Conservation (phyloP, 768 basidiomycete species). For the Russula compacta region DNA sequence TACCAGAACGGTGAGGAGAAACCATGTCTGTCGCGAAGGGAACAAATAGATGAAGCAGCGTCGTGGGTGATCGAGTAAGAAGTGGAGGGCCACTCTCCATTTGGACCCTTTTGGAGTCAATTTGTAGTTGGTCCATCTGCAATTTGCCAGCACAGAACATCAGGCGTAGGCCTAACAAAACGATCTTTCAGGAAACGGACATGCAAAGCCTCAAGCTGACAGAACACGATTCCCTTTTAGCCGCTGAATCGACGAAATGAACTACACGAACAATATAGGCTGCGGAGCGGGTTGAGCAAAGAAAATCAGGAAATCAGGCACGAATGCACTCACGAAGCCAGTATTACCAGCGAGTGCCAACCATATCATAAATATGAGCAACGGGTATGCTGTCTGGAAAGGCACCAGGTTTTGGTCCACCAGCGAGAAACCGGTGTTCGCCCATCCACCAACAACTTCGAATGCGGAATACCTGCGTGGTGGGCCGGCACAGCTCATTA, state of each 20-base stretch:
- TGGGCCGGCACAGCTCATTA: neutral
- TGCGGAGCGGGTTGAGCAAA: constrained; percentile 8
- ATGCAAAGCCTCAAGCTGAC: constrained; percentile 35
- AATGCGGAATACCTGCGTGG: constrained; percentile 36
- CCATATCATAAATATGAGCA: constrained; percentile 35
- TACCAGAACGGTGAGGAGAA: constrained; percentile 61
- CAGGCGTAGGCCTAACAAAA: neutral
- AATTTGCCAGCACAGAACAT: neutral
- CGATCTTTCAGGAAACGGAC: constrained; percentile 19
- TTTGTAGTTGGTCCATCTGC: constrained; percentile 71
- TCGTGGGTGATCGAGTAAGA: constrained; percentile 89
- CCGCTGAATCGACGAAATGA: neutral
- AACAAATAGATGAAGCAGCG: constrained; percentile 87
- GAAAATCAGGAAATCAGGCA: neutral
- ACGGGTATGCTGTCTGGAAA: constrained; percentile 39
- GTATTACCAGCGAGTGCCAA: constrained; percentile 49
- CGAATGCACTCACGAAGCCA: constrained; percentile 35
- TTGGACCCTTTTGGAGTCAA: constrained; percentile 48
- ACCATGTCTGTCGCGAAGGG: constrained; percentile 90
- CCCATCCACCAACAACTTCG: constrained; percentile 41
- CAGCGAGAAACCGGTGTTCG: constrained; percentile 43
- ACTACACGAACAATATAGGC: constrained; percentile 30
- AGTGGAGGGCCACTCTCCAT: constrained; percentile 69
- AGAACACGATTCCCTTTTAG: neutral
- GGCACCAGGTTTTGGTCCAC: constrained; percentile 45